Conservation (phyloP, 2,329 filamentous ascomycete species). For the Colletotrichum costaricense region DNA sequence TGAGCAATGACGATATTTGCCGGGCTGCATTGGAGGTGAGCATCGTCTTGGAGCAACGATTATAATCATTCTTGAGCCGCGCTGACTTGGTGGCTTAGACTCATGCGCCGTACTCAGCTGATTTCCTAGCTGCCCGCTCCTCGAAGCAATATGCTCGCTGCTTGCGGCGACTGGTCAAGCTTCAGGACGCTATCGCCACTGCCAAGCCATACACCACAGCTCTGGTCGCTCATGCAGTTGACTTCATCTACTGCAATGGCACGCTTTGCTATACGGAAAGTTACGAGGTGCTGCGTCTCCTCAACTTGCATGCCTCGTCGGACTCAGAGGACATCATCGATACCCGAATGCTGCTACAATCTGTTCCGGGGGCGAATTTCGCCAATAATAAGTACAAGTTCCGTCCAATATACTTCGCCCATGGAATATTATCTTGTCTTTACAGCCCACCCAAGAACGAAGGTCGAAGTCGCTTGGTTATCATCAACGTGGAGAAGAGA, state of each 20-base stretch:
- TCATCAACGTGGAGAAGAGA: constrained; percentile 54
- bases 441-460: constrained; percentile 55
- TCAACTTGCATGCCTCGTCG: constrained; percentile 65
- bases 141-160: constrained; percentile 58
- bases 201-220: constrained; percentile 72
- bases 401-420: constrained; percentile 66
- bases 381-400: constrained; percentile 56
- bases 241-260: constrained; percentile 72
- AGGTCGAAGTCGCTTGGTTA: constrained; percentile 62
- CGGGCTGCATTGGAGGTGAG: constrained; percentile 68
- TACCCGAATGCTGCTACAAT: constrained; percentile 40
- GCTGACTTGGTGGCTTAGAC: constrained; percentile 38
- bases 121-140: constrained; percentile 38
- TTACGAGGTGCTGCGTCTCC: constrained; percentile 60
- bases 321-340: constrained; percentile 64
- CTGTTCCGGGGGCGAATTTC: background rate
- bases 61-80: background rate
- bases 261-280: constrained; percentile 72
- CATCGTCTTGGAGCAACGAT: background rate
- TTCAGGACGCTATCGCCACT: constrained; percentile 68
- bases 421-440: constrained; percentile 68
- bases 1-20: constrained; percentile 67
- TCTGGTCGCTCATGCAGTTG: constrained; percentile 68
- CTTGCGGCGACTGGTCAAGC: constrained; percentile 70
- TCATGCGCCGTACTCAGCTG: constrained; percentile 38